Evolutionary conservation across 306 rosid genomes (phyloP), one percentile per base, ranked within the genome.

Genomic region (Trifolium pratense): DNA sequence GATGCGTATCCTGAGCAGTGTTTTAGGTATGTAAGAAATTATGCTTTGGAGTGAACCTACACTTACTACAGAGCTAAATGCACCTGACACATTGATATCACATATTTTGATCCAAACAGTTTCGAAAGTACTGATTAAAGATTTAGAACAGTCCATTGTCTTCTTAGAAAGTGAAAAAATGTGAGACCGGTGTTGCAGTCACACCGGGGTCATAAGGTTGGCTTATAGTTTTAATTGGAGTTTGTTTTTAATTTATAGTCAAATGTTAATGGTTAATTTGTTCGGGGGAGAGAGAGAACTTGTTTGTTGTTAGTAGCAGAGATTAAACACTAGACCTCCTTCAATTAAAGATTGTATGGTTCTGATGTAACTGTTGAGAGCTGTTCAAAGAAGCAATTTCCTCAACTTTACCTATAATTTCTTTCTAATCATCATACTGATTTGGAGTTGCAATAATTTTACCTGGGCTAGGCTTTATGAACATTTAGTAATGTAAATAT

Each of bases 1-100:
- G 94, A 89, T 84, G 93, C 91, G 1, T 65, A 43, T 70, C 97
- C 96, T 34, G 87, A 91, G 56, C 98, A 93, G 79, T 93, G 98
- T 85, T 89, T 91, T 78, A 89, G 98, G 98, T 91, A 78, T 36
- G 64, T 26, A 63, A 5, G 65, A 48, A 65, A 34, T 52, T 21
- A 36, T 37, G 57, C n/a, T 67, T 70, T 58, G 5, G 20, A 53
- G 32, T 69, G 34, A 39, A 61, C 7, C 8, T 29, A 29, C 32
- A 26, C 31, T 26, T 58, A 25, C 36, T 21, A 7, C 8, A 8
- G 37, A 10, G 46, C 65, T 53, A 42, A 68, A 20, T 71, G 71
- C 45, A 49, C 45, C 66, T 56, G 57, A 18, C 36, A 29, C 40
- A n/a, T 6, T 3, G 15, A 15, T 51, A 52, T 32, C 15, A 29